phyloP scores from a whole-genome alignment of 1,284 basidiomycete genomes.

The Xanthoconium separans region DNA sequence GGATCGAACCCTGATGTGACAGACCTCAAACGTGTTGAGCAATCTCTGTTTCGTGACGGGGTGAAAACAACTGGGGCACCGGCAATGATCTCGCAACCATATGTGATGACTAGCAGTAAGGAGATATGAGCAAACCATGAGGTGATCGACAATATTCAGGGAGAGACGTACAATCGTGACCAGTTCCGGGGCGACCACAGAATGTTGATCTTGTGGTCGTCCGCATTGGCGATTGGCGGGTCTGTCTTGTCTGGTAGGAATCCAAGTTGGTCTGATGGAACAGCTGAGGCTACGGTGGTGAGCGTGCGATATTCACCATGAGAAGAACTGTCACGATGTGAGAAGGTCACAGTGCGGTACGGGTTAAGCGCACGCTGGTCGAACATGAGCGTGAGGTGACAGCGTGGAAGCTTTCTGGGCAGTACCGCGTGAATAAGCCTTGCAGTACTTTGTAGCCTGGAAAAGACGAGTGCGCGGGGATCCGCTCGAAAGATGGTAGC shows the following conservation, averaged over 20 bases:
- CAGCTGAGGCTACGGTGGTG: background rate
- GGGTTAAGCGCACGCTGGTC: slow-evolving; percentile 4
- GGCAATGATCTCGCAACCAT: slow-evolving; percentile 85
- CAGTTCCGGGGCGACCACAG: slow-evolving; percentile 66
- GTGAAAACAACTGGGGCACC: slow-evolving; percentile 88
- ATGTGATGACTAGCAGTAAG: slow-evolving; percentile 55
- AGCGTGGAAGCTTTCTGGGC: background rate
- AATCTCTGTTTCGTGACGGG: slow-evolving; percentile 87
- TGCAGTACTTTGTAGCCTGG: background rate
- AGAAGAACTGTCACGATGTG: background rate
- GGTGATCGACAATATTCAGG: background rate
- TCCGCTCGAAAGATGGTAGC: background rate
- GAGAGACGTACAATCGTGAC: slow-evolving; percentile 64
- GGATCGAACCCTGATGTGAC: slow-evolving; percentile 13
- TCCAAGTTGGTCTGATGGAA: slow-evolving; percentile 32
- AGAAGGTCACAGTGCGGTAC: slow-evolving; percentile 1
- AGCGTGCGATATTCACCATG: slow-evolving; percentile 6
- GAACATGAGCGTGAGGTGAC: background rate
- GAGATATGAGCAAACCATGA: background rate
- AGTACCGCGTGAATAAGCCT: background rate
- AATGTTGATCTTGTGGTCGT: slow-evolving; percentile 59
- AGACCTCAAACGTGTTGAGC: slow-evolving; percentile 80
- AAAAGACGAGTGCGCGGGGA: background rate
- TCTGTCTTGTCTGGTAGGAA: slow-evolving; percentile 31
- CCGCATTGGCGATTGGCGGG: slow-evolving; percentile 55